Evolutionary conservation across 2,329 filamentous ascomycete species (phyloP).

Genomic region (Diaporthe helianthi): DNA sequence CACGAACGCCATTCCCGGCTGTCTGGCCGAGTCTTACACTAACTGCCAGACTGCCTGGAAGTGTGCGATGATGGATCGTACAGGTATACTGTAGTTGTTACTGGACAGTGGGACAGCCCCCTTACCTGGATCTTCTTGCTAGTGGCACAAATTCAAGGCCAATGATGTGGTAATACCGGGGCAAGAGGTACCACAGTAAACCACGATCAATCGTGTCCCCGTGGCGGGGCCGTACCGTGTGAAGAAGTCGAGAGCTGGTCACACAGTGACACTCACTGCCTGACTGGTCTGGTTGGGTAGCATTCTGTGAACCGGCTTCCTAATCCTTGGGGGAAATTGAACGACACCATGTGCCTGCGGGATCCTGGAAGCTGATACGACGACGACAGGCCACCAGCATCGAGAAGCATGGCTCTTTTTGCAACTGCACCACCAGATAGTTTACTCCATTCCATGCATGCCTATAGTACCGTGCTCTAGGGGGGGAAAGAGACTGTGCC

Average conservation of each 20-base stretch:
- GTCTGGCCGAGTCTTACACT: slow-evolving; percentile 3
- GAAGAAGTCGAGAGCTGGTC: background rate
- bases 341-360: background rate
- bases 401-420: background rate
- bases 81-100: background rate
- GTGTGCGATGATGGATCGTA: background rate
- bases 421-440: background rate
- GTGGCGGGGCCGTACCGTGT: slow-evolving; percentile 5
- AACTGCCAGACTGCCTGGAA: background rate
- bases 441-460: too few relatives aligned
- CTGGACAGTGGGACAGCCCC: background rate
- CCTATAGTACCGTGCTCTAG: background rate
- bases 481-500: background rate
- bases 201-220: slow-evolving; percentile 3
- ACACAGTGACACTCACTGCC: too few relatives aligned
- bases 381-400: slow-evolving; percentile 19
- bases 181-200: background rate
- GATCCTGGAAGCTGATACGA: slow-evolving; percentile 23
- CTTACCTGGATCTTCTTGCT: background rate
- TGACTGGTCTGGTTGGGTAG: slow-evolving; percentile 5
- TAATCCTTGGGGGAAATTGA: slow-evolving; percentile 14
- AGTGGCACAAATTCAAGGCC: background rate
- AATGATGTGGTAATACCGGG: background rate
- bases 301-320: slow-evolving; percentile 11
- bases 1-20: slow-evolving; percentile 5